These are phyloP conservation scores for Bipolaris victoriae DNA, from an alignment of 2,329 filamentous ascomycete genomes.

Conservation along the genomic window DNA sequence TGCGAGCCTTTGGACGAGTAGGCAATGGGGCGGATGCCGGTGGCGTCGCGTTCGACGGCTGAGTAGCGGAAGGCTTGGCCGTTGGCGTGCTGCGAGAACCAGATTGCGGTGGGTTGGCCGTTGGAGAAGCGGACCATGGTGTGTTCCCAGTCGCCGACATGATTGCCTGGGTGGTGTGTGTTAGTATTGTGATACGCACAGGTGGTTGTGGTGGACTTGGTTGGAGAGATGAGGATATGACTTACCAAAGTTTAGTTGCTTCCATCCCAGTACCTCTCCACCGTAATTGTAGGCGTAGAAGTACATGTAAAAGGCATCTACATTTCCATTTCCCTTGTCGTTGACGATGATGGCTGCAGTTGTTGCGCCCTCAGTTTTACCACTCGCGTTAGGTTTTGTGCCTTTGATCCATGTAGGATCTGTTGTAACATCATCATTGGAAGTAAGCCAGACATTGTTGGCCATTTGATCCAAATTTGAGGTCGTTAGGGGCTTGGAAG, in stretches of 20 bases:
- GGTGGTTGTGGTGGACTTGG: background rate
- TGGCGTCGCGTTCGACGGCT: conserved; percentile 54
- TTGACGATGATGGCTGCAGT: conserved; percentile 63
- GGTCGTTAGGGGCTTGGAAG: conserved; percentile 48
- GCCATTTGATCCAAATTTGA: conserved; percentile 54
- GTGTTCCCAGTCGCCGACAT: conserved; percentile 72
- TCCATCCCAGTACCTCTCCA: conserved; percentile 54
- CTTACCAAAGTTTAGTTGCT: conserved; percentile 53
- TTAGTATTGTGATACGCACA: background rate
- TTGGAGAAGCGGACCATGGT: conserved; percentile 70
- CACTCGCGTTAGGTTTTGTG: conserved; percentile 57
- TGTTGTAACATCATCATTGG: conserved; percentile 51
- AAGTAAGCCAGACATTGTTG: conserved; percentile 53
- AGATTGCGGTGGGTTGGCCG: conserved; percentile 61
- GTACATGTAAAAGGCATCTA: conserved; percentile 69
- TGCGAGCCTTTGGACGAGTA: conserved; percentile 68
- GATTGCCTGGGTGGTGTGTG: conserved; percentile 52
- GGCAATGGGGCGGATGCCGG: conserved; percentile 61
- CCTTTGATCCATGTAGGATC: conserved; percentile 57
- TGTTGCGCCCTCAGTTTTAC: conserved; percentile 58
- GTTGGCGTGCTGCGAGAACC: conserved; percentile 67
- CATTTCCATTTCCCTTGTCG: conserved; percentile 59
- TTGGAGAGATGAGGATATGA: background rate
- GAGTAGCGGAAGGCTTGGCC: conserved; percentile 68
- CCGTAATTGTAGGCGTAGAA: conserved; percentile 66